Conservation (phyloP, 1,284 basidiomycete genomes). For the Cryptococcus amylolentus region DNA sequence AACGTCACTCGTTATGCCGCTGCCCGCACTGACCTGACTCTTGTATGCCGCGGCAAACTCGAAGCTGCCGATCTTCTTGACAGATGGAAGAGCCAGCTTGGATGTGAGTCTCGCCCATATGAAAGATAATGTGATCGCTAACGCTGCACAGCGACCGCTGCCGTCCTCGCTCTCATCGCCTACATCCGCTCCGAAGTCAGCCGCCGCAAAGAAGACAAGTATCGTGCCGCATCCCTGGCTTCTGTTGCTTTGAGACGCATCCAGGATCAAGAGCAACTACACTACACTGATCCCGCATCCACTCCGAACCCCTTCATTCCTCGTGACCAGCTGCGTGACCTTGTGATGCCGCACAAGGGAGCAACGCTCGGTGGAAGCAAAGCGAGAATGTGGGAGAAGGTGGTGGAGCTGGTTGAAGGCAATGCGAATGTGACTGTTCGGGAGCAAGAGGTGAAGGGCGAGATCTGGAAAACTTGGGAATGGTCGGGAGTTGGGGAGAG, state of each 20-base stretch:
- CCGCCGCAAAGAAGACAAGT: conserved; percentile 55
- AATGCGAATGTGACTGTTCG: conserved; percentile 91
- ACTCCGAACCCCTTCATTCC: conserved; percentile 77
- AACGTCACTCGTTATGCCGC: conserved; percentile 67
- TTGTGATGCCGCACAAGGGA: conserved; percentile 77
- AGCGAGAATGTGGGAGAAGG: conserved; percentile 75
- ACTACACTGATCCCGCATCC: conserved; percentile 78
- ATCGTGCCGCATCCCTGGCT: conserved; percentile 70
- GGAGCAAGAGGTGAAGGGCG: conserved; percentile 81
- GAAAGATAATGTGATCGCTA: background rate
- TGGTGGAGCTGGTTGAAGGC: conserved; percentile 82
- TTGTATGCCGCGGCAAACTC: conserved; percentile 67
- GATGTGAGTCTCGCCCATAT: conserved; percentile 56
- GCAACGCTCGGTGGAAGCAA: conserved; percentile 52
- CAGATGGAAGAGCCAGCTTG: conserved; percentile 65
- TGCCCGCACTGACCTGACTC: conserved; percentile 65
- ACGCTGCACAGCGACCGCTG: conserved; percentile 29
- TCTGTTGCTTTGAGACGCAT: conserved; percentile 74
- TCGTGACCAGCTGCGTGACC: conserved; percentile 84
- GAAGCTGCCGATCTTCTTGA: conserved; percentile 64
- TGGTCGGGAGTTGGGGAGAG: conserved; percentile 46
- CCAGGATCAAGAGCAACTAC: conserved; percentile 77
- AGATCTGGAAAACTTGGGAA: conserved; percentile 56
- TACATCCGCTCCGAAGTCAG: conserved; percentile 28
- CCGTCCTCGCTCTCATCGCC: conserved; percentile 40